Evolutionary conservation across 345 rosid species (phyloP).

Genomic region (Diplotaxis tenuifolia): DNA sequence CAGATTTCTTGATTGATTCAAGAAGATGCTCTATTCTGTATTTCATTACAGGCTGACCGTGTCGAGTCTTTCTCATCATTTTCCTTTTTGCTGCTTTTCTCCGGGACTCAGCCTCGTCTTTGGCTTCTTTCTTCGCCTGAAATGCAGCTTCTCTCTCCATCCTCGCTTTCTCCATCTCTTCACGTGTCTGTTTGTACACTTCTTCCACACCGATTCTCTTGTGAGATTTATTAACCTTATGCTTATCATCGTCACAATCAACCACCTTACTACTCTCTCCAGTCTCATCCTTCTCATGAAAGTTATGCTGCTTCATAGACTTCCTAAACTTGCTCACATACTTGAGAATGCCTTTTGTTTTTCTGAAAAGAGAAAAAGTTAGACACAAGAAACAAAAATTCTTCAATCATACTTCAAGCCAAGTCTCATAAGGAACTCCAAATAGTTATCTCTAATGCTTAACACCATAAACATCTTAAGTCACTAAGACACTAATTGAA

Average conservation of each 20-base stretch:
- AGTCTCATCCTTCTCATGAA: neutral
- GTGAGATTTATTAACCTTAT: neutral
- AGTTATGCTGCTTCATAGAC: slow-evolving; percentile 43
- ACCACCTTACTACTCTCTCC: slow-evolving; percentile 25
- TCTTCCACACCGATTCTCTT: slow-evolving; percentile 39
- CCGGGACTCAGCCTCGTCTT: slow-evolving; percentile 61
- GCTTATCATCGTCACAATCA: slow-evolving; percentile 22
- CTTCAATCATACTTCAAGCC: too few relatives aligned
- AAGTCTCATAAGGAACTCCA: neutral
- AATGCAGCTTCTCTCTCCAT: slow-evolving; percentile 58
- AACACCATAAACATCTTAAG: neutral
- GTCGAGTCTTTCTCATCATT: slow-evolving; percentile 71
- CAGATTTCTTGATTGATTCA: slow-evolving; percentile 61
- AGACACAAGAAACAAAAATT: too few relatives aligned
- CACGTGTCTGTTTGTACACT: slow-evolving; percentile 62
- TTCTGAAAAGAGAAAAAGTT: slow-evolving; percentile 38
- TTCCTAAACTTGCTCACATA: slow-evolving; percentile 65
- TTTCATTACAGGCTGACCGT: slow-evolving; percentile 92
- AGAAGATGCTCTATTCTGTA: slow-evolving; percentile 82
- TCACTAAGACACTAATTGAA: neutral
- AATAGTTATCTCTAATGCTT: neutral
- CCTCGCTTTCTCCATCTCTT: slow-evolving; percentile 66
- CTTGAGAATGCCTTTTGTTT: slow-evolving; percentile 67
- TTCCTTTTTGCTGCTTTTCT: slow-evolving; percentile 62
- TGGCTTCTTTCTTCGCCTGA: slow-evolving; percentile 64